Evolutionary conservation across 345 rosid species (phyloP).

Genomic region (Moricandia moricandioides): DNA sequence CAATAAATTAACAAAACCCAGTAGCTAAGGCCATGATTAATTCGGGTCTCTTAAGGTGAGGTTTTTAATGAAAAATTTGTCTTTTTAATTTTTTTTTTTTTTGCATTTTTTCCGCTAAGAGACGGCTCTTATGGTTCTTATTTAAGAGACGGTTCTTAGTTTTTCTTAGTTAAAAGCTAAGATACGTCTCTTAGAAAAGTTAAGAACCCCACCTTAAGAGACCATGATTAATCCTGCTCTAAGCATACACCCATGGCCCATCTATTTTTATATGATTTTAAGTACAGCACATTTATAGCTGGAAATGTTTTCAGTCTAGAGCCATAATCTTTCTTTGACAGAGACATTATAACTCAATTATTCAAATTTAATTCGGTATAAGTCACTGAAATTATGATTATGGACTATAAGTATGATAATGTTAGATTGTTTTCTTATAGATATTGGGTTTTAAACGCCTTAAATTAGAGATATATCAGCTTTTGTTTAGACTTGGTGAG

Average conservation of each 20-base stretch:
- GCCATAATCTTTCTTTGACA: constrained; percentile 5
- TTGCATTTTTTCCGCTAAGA: no score
- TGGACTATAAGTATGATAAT: background rate
- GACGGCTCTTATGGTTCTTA: no score
- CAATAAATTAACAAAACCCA: background rate
- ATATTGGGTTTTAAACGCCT: background rate
- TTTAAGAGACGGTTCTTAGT: no score
- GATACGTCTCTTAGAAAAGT: no score
- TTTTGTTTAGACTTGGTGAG: background rate
- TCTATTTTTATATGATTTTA: background rate
- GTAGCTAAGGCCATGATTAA: no score
- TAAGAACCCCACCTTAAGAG: no score
- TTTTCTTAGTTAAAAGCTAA: no score
- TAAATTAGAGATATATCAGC: no score
- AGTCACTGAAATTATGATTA: constrained; percentile 15
- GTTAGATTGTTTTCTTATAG: background rate
- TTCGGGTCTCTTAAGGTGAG: no score
- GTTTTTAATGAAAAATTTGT: no score
- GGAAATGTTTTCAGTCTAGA: background rate
- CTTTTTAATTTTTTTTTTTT: no score
- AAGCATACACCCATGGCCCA: background rate
- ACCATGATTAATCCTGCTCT: no score
- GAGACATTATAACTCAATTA: constrained; percentile 4
- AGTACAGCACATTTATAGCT: constrained; percentile 4
- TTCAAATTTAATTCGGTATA: constrained; percentile 19